These are phyloP conservation scores for Prototheca stagnorum DNA, from an alignment of 163 green algal genomes.

Conservation along the genomic window DNA sequence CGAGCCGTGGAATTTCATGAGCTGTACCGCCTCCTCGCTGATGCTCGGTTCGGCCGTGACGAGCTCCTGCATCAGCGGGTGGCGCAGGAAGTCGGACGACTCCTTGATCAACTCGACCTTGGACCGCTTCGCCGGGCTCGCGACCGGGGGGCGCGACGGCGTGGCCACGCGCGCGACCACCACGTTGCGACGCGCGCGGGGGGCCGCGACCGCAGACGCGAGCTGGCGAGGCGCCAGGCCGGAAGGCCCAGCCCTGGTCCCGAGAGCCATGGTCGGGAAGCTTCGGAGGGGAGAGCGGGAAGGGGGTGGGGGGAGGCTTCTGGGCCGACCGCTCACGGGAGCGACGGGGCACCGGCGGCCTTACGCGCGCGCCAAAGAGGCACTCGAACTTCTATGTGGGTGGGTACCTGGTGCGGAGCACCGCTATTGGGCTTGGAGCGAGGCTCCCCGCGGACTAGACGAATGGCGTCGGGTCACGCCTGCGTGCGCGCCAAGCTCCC, in stretches of 20 bases:
- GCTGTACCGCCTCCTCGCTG: conserved; percentile 76
- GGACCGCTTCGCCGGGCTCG: conserved; percentile 54
- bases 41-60: conserved; percentile 68
- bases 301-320: no score
- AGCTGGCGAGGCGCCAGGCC: conserved; percentile 22
- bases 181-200: background rate
- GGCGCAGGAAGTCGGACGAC: conserved; percentile 82
- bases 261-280: no score
- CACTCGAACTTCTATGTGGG: no score
- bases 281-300: no score
- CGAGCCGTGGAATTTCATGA: conserved; percentile 99
- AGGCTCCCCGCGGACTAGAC: no score
- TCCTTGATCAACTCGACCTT: conserved; percentile 98
- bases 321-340: no score
- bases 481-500: no score
- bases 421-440: no score
- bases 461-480: no score
- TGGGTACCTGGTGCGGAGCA: no score
- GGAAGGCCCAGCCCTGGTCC: conserved; percentile 9
- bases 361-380: no score
- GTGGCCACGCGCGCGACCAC: conserved; percentile 45
- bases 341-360: no score
- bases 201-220: background rate
- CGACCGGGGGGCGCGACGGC: conserved; percentile 50
- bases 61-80: conserved; percentile 88